Percentiles rank a stretch among this genome's conserved stretches.
Evolutionary conservation across 306 rosid genomes (phyloP).

Genomic region (Prunus salicina): DNA sequence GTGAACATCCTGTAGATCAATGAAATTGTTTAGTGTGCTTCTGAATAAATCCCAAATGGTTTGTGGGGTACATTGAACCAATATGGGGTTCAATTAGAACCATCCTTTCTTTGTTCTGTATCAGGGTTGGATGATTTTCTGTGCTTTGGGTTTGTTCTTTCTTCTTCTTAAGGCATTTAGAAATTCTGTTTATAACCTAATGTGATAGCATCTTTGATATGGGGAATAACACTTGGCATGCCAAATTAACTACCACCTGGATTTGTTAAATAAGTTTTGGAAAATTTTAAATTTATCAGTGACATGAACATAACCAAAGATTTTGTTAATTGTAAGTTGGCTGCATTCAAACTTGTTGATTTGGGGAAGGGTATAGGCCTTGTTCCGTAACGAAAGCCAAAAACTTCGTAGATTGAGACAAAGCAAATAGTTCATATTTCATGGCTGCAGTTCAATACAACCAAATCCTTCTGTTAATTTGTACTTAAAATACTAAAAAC

Average conservation of each 20-base stretch:
- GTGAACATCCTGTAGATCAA: slow-evolving; percentile 14
- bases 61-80: neutral
- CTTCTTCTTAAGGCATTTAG: neutral
- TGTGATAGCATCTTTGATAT: neutral
- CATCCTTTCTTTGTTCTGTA: neutral
- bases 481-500: neutral
- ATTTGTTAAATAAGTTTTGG: neutral
- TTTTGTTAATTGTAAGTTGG: neutral
- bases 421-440: too few species aligned
- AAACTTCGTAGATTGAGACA: neutral
- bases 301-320: neutral
- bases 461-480: neutral
- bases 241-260: neutral
- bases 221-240: neutral
- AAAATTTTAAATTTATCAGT: neutral
- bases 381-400: neutral
- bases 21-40: neutral
- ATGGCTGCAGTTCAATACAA: too few species aligned
- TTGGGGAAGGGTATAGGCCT: too few species aligned
- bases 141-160: neutral
- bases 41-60: neutral
- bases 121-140: neutral
- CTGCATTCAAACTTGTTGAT: too few species aligned
- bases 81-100: neutral
- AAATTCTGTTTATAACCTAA: neutral